These are phyloP conservation scores for Trypanosoma brucei DNA, from an alignment of 208 protist genomes.

Conservation along the genomic window DNA sequence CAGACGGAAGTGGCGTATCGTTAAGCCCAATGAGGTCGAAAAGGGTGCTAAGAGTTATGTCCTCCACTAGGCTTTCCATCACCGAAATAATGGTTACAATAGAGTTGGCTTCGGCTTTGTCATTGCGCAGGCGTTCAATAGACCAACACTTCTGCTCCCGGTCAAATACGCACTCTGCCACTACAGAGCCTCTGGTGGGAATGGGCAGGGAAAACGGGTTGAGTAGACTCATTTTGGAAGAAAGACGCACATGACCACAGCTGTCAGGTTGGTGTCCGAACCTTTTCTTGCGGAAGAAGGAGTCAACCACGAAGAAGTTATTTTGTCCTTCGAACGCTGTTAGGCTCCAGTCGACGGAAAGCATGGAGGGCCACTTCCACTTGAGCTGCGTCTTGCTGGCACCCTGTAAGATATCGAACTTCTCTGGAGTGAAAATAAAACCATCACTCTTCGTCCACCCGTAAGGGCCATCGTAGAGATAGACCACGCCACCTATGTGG, in stretches of 20 bases:
- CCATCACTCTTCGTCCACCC: slow-evolving; percentile 65
- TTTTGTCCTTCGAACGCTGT: slow-evolving; percentile 22
- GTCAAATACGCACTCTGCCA: slow-evolving; percentile 70
- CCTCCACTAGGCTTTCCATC: slow-evolving; percentile 67
- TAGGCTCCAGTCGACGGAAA: slow-evolving; percentile 78
- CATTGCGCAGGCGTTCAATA: slow-evolving; percentile 59
- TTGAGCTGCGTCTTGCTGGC: slow-evolving; percentile 64
- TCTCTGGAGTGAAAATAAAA: slow-evolving; percentile 76
- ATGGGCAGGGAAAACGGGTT: slow-evolving; percentile 49
- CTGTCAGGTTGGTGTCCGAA: slow-evolving; percentile 57
- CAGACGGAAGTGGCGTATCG: not conserved
- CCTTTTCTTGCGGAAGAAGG: slow-evolving; percentile 70
- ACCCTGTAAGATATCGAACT: slow-evolving; percentile 53
- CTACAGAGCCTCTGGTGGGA: slow-evolving; percentile 22
- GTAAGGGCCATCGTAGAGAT: slow-evolving; percentile 42
- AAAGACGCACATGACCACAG: slow-evolving; percentile 47
- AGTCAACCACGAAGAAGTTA: slow-evolving; percentile 37
- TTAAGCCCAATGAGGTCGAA: slow-evolving; percentile 21
- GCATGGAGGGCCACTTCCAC: slow-evolving; percentile 76
- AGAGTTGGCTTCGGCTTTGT: slow-evolving; percentile 73
- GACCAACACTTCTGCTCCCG: slow-evolving; percentile 28
- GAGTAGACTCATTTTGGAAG: slow-evolving; percentile 34
- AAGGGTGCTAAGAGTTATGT: slow-evolving; percentile 41
- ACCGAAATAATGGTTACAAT: slow-evolving; percentile 80
- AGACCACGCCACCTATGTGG: slow-evolving; percentile 11